These are phyloP conservation scores for Ulota crispa DNA, from an alignment of 225 moss, liverwort and hornwort genomes.

Conservation along the genomic window DNA sequence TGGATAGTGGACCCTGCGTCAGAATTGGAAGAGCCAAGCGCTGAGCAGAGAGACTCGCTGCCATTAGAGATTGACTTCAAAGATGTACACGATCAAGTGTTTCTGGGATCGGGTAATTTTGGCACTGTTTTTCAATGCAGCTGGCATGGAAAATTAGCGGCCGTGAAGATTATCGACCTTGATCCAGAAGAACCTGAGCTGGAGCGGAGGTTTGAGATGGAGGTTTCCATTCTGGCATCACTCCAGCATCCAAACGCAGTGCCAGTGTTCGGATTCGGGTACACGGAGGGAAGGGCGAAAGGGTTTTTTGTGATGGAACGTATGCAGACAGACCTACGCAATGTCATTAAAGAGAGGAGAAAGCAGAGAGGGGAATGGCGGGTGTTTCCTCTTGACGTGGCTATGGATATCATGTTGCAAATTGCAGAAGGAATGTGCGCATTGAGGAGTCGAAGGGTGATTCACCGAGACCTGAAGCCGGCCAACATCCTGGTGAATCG, in stretches of 20 bases:
- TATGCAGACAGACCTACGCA: neutral
- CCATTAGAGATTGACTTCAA: neutral
- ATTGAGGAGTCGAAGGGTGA: neutral
- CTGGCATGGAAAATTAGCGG: neutral
- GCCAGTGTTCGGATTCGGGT: neutral
- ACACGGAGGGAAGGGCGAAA: neutral
- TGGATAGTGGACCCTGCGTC: neutral
- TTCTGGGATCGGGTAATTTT: accelerated
- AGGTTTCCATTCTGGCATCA: neutral
- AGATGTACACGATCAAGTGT: neutral
- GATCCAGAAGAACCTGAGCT: neutral
- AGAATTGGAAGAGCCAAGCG: neutral
- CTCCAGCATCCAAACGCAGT: slow-evolving; percentile 1
- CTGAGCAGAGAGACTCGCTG: neutral
- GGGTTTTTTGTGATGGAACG: slow-evolving; percentile 17
- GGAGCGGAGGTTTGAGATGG: no score
- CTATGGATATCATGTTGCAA: neutral
- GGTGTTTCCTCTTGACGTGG: neutral
- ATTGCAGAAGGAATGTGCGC: slow-evolving; percentile 9
- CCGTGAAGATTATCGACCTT: neutral
- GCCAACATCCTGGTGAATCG: slow-evolving; percentile 11
- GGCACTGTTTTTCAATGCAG: neutral
- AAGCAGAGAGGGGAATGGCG: neutral
- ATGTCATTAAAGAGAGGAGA: neutral
- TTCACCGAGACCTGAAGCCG: slow-evolving; percentile 10